phyloP scores from a whole-genome alignment of 352 stramenopile genomes.

The Pythium dissimile region DNA sequence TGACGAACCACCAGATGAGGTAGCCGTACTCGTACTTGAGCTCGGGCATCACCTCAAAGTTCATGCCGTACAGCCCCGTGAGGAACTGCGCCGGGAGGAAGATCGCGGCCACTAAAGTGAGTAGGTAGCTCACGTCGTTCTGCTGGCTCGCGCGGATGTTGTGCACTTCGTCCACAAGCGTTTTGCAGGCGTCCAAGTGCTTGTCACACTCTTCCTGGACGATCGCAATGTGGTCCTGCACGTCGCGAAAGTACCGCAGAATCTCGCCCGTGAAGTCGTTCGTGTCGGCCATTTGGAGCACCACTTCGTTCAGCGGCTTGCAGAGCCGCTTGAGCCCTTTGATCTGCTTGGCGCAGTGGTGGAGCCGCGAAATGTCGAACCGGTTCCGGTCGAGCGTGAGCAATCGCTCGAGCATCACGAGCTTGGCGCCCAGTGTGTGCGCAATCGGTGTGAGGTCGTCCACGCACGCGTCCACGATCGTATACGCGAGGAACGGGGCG shows the following conservation, averaged over 20 bases:
- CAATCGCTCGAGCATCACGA: conserved; percentile 66
- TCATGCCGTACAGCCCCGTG: conserved; percentile 88
- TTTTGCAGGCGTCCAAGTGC: conserved; percentile 65
- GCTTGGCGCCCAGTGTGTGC: conserved; percentile 66
- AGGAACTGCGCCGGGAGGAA: conserved; percentile 86
- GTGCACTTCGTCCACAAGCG: conserved; percentile 64
- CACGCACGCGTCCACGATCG: conserved; percentile 80
- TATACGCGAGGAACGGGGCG: conserved; percentile 66
- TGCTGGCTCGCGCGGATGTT: conserved; percentile 60
- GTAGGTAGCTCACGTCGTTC: conserved; percentile 74
- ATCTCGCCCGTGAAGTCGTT: conserved; percentile 72
- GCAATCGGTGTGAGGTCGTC: conserved; percentile 78
- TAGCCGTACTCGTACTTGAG: conserved; percentile 75
- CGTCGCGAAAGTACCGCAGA: conserved; percentile 75
- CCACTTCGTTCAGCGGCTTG: conserved; percentile 70
- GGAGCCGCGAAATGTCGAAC: conserved; percentile 61
- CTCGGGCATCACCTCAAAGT: conserved; percentile 87
- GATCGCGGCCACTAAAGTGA: conserved; percentile 78
- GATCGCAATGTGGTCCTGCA: conserved; percentile 82
- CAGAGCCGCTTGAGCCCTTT: conserved; percentile 72
- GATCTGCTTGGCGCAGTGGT: conserved; percentile 62
- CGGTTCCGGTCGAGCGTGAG: conserved; percentile 46
- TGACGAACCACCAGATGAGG: conserved; percentile 70
- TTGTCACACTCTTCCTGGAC: conserved; percentile 80
- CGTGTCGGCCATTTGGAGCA: conserved; percentile 64